These are phyloP conservation scores for Podospora sp. DNA, from an alignment of 495 filamentous ascomycete genomes.

Conservation along the genomic window DNA sequence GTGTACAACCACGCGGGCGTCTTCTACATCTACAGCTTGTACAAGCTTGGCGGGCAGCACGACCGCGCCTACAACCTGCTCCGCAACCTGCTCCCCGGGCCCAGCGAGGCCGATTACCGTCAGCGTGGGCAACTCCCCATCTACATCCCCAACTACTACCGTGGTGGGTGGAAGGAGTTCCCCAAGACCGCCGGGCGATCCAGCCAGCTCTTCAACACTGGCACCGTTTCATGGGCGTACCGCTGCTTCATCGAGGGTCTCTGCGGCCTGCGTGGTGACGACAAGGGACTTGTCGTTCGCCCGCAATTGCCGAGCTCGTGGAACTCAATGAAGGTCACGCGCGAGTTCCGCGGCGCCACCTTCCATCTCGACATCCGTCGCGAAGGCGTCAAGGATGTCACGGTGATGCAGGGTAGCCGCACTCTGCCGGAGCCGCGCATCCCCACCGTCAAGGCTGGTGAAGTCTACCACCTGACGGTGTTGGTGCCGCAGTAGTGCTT, in stretches of 20 bases:
- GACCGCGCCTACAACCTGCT: conserved; percentile 54
- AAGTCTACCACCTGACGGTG: conserved; percentile 47
- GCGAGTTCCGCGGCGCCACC: conserved; percentile 54
- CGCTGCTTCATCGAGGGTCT: conserved; percentile 57
- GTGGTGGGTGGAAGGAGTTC: conserved; percentile 52
- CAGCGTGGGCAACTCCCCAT: conserved; percentile 59
- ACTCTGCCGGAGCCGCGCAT: conserved; percentile 43
- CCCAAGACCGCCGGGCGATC: conserved; percentile 57
- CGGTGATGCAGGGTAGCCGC: conserved; percentile 38
- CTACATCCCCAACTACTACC: conserved; percentile 61
- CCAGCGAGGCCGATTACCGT: conserved; percentile 52
- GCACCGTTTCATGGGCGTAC: conserved; percentile 59
- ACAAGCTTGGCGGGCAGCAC: conserved; percentile 49
- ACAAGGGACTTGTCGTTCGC: conserved; percentile 46
- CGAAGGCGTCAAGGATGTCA: conserved; percentile 46
- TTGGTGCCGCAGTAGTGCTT: conserved; percentile 36
- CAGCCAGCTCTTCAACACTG: conserved; percentile 60
- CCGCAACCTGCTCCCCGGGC: conserved; percentile 57
- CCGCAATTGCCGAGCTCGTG: conserved; percentile 55
- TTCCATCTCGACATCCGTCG: conserved; percentile 51
- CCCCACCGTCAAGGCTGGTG: conserved; percentile 41
- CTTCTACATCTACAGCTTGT: conserved; percentile 57
- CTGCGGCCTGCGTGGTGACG: conserved; percentile 54
- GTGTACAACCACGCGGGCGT: conserved; percentile 60
- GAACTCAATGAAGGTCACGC: conserved; percentile 50